Percentiles rank a stretch among this genome's conserved stretches.
phyloP scores from a whole-genome alignment of 768 basidiomycete genomes.

The Pisolithus sp. region DNA sequence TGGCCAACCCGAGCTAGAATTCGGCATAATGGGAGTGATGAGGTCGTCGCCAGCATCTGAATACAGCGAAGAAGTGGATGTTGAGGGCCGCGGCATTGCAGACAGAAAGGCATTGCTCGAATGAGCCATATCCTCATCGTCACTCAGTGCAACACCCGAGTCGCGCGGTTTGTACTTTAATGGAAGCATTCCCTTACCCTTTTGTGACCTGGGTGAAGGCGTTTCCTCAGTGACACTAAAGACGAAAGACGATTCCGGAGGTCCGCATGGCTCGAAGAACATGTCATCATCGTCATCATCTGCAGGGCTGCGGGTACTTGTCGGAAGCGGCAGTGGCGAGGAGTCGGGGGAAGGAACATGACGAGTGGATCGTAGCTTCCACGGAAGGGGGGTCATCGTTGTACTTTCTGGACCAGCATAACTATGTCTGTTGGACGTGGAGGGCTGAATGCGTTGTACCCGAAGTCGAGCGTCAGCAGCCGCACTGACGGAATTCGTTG shows the following conservation, averaged over 20 bases:
- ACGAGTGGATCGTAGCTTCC: constrained; percentile 33
- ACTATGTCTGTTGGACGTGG: constrained; percentile 50
- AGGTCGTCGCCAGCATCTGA: constrained; percentile 58
- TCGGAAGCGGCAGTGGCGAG: constrained; percentile 35
- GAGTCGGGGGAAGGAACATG: constrained; percentile 44
- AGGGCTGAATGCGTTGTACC: constrained; percentile 18
- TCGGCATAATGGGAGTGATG: constrained; percentile 62
- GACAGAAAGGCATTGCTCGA: constrained; percentile 18
- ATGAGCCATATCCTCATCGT: constrained; percentile 41
- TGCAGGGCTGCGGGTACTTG: constrained; percentile 21
- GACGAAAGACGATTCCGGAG: constrained; percentile 46
- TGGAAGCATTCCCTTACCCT: constrained; percentile 34
- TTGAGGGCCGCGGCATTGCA: constrained; percentile 52
- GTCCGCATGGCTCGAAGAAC: constrained; percentile 44
- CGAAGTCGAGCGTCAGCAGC: constrained; percentile 4
- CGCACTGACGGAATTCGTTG: constrained; percentile 10
- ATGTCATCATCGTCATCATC: constrained; percentile 52
- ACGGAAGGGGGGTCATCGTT: constrained; percentile 23
- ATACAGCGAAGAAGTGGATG: constrained; percentile 54
- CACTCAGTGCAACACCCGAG: constrained; percentile 56
- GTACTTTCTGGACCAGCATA: constrained; percentile 48
- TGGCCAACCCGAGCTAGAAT: constrained; percentile 59
- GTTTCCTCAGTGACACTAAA: constrained; percentile 51
- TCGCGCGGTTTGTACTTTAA: constrained; percentile 71
- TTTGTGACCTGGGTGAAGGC: constrained; percentile 46